phyloP scores from a whole-genome alignment of 2,329 filamentous ascomycete genomes.

The Trichoderma gracile region DNA sequence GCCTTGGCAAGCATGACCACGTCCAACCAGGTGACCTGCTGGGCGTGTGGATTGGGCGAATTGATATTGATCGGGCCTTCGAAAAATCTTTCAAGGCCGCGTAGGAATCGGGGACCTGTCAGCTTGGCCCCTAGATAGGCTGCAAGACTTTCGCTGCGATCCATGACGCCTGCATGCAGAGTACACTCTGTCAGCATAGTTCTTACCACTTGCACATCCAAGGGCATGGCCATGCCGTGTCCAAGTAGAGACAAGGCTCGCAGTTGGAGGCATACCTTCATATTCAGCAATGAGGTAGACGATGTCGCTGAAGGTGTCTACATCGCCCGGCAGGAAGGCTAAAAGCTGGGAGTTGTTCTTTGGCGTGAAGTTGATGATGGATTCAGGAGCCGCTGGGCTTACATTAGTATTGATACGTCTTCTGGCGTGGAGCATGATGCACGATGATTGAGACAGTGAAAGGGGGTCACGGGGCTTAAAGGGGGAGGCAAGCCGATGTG shows the following conservation, averaged over 20 bases:
- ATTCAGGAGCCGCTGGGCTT: background rate
- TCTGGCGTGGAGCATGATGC: background rate
- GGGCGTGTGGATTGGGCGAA: conserved; percentile 57
- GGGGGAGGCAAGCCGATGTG: too few relatives aligned
- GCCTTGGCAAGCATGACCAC: conserved; percentile 81
- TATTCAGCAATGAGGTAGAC: conserved; percentile 75
- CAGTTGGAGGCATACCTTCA: conserved; percentile 54
- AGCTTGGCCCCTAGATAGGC: conserved; percentile 82
- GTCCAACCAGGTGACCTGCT: conserved; percentile 76
- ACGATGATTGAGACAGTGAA: too few relatives aligned
- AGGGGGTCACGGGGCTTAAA: background rate
- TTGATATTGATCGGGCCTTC: conserved; percentile 68
- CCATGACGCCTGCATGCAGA: conserved; percentile 62
- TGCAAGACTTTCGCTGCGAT: conserved; percentile 83
- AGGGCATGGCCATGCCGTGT: too few relatives aligned
- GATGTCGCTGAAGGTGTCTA: conserved; percentile 72
- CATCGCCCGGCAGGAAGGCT: conserved; percentile 54
- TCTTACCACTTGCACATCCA: too few relatives aligned
- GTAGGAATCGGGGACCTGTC: conserved; percentile 77
- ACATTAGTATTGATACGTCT: conserved; percentile 14
- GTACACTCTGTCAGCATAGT: background rate
- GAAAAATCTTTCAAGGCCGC: conserved; percentile 83
- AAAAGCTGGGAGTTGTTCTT: conserved; percentile 48
- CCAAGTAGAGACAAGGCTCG: conserved; percentile 19
- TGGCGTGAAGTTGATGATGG: conserved; percentile 56